Base-by-base conservation (phyloP, 805 yeast species). In the Kodamaea hsintzibuensis region DNA sequence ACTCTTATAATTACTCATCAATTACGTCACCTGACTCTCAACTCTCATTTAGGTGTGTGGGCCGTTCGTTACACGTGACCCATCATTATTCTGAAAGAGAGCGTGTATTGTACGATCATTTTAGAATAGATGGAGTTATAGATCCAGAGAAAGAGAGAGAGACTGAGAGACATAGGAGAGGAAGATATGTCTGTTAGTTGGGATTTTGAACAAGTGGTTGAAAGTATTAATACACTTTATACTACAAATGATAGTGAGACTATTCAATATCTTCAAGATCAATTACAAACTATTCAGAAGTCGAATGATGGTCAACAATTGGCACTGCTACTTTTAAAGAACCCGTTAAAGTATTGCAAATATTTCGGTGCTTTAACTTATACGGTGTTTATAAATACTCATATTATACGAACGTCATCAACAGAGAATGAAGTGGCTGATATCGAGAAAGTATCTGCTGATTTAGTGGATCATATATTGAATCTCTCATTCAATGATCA, bases 321-420 rank as follows among this genome's bases (percentile, higher is more conserved):
- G 19, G 96, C 92, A 0, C 75, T 79, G 37, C 59, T 68, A 40
- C 72, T 90, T 17, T 70, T 90, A 55, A 55, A 47, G 56, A 62
- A 65, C 1, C 62, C 64, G 2, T 76, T 81, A 0, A 59, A 71
- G 44, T 81, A 80, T 54, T 81, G 85, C 57, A 82, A 84, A 62
- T 90, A 86, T 65, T 86, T 90, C 62, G 97, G 96, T 0, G 96
- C 96, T 0, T 76, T 88, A 54, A 90, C 96, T 0, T 84, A 82
- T 55, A 80, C 90, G 0, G 95, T 90, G 3, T 74, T 79, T 57
- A 67, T 87, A 44, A 82, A 81, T 55, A 63, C 59, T 12, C 54
- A 56, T 22, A 49, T 57, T 33, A 50, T 39, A 13, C 52, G 47
- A 10, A 27, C 57, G 13, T 51, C 51, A 27, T 16, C 42, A 13